Evolutionary conservation across 768 basidiomycete genomes (phyloP), one percentile per base, ranked within the genome.

Genomic region (Agrocybe praecox): DNA sequence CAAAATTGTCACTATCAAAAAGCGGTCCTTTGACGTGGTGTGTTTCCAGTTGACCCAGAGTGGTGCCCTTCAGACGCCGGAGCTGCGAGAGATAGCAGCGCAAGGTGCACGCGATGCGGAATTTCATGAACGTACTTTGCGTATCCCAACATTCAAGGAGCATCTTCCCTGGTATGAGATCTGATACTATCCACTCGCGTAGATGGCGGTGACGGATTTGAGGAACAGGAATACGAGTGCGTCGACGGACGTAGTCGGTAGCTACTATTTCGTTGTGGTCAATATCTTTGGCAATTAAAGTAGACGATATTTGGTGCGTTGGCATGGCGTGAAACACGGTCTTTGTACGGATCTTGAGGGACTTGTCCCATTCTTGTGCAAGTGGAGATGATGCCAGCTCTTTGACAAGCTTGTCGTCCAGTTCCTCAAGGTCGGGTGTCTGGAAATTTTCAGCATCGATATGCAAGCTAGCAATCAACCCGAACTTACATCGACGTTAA

Each of bases 11-110:
- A n/a, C 22, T 12, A 12, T 22, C 24, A 23, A 46, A 48, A 42
- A 48, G 23, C n/a, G 26, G 47, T n/a, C 46, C 49, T 5, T 22
- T n/a, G 19, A 21, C 14, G 12, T 32, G 23, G 26, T 46, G 46
- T 15, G 40, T 19, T 2, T 36, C 17, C 14, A 51, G 18, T 15
- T 12, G n/a, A 14, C 49, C 56, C 2, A 45, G 57, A 11, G 43
- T 23, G 6, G 32, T 29, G 18, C 58, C 47, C 22, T 48, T 42
- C 2, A 59, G 43, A n/a, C 32, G 22, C 10, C 64, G 66, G 3
- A 74, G 62, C 56, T 72, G 71, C 32, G 57, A 43, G 12, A 72
- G 46, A 52, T 72, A 72, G 17, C 62, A 32, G 1, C 70, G 65
- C n/a, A 73, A 40, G 5, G 66, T 68, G 46, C 64, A 69, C 2